Conservation (phyloP, 1,284 basidiomycete genomes). For the Cutaneotrichosporon spelunceum region DNA sequence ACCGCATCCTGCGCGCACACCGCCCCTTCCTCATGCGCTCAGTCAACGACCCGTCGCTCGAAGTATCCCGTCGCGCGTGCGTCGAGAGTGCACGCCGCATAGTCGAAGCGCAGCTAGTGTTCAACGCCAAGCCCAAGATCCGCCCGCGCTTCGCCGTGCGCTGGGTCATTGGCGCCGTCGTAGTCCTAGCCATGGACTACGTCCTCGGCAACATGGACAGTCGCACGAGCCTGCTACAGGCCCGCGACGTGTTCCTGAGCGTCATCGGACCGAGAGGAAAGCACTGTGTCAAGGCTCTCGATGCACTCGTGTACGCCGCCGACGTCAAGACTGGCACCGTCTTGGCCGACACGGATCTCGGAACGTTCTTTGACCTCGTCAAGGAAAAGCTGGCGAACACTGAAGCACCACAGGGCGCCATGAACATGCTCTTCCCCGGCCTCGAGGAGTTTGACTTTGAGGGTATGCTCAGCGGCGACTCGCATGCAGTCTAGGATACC, state of each 20-base stretch:
- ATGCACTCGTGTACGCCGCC: slow-evolving; percentile 5
- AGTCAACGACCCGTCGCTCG: slow-evolving; percentile 12
- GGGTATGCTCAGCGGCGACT: not conserved
- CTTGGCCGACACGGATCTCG: not conserved
- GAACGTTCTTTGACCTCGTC: not conserved
- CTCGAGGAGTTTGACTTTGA: slow-evolving; percentile 6
- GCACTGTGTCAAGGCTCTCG: slow-evolving; percentile 1
- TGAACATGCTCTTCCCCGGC: slow-evolving; percentile 5
- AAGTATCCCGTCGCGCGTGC: not conserved
- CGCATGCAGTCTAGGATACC: not conserved
- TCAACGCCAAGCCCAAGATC: slow-evolving; percentile 15
- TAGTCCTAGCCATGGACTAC: slow-evolving; percentile 25
- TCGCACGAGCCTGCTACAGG: slow-evolving; percentile 7
- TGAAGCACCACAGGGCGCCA: not conserved
- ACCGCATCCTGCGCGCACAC: slow-evolving; percentile 27
- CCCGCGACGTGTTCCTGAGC: slow-evolving; percentile 7
- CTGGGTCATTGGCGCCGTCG: slow-evolving; percentile 28
- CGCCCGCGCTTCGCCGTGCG: slow-evolving; percentile 17
- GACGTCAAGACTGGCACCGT: not conserved
- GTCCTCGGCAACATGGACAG: slow-evolving; percentile 8
- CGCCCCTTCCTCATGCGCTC: slow-evolving; percentile 25
- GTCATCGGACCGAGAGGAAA: not conserved
- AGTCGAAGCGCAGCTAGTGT: slow-evolving; percentile 15
- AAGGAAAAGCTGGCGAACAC: not conserved
- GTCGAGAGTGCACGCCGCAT: slow-evolving; percentile 13